Conservation (phyloP, 805 yeast genomes). For the Starmerella asiatica region DNA sequence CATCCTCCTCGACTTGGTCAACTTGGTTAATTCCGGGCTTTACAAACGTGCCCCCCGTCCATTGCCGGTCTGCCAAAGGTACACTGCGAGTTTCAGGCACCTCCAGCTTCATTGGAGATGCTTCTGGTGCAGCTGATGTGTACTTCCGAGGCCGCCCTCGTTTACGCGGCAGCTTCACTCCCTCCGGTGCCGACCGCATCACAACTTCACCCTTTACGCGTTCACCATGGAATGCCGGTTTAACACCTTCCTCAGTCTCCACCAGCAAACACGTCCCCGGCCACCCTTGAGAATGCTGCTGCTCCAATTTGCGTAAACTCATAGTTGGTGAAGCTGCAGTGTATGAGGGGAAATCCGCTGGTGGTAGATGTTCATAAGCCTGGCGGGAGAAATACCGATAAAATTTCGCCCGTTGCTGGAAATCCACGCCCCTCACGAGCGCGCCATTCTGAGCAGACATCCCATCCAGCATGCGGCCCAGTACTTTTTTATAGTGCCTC, state of each 20-base stretch:
- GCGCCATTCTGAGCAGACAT: conserved; percentile 25
- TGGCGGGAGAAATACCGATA: conserved; percentile 44
- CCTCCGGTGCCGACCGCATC: not conserved
- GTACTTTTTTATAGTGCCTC: conserved; percentile 37
- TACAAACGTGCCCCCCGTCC: conserved; percentile 1
- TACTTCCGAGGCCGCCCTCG: conserved; percentile 21
- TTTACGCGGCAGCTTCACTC: conserved; percentile 2
- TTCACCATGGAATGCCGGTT: conserved; percentile 23
- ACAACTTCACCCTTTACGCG: conserved; percentile 7
- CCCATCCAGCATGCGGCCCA: conserved; percentile 39
- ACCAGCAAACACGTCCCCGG: conserved; percentile 13
- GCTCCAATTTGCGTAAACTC: conserved; percentile 7
- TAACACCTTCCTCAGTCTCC: conserved; percentile 4
- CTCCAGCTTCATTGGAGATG: not conserved
- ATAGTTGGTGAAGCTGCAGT: not conserved
- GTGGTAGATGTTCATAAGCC: not conserved
- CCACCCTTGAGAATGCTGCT: not conserved
- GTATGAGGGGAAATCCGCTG: not conserved
- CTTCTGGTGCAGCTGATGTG: not conserved
- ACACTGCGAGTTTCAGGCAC: not conserved
- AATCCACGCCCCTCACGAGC: conserved; percentile 52
- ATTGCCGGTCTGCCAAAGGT: not conserved
- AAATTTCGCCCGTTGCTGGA: conserved; percentile 59
- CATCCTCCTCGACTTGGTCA: not conserved
- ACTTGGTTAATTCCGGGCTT: not conserved